Conservation (phyloP, 208 protist species). For the Trypanosomatidae sp. region DNA sequence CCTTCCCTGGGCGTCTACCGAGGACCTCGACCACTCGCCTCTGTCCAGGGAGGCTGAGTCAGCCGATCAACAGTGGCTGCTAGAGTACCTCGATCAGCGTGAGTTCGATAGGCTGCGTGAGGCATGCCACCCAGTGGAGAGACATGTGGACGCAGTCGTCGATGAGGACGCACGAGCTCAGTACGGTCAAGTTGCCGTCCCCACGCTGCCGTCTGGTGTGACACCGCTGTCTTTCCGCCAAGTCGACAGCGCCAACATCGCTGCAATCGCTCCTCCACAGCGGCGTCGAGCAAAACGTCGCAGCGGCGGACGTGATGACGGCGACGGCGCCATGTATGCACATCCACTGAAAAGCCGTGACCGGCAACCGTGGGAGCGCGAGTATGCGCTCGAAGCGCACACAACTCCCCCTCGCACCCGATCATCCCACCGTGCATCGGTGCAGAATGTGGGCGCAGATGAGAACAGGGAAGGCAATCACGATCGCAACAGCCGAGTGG, state of each 20-base stretch:
- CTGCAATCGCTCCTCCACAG: background rate
- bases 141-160: background rate
- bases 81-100: constrained; percentile 2
- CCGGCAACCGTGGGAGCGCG: constrained; percentile 15
- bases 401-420: background rate
- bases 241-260: background rate
- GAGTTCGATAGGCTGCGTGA: constrained; percentile 1
- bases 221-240: background rate
- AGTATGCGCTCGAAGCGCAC: background rate
- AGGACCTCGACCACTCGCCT: background rate
- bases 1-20: background rate
- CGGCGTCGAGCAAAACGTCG: background rate
- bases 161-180: background rate
- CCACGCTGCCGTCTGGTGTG: background rate
- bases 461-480: background rate
- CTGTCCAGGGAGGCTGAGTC: background rate
- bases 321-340: background rate
- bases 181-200: background rate
- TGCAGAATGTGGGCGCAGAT: background rate
- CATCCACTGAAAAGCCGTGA: background rate
- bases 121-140: background rate
- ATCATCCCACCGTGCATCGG: background rate
- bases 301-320: background rate
- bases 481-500: background rate
- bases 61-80: background rate